Conservation (phyloP, 495 filamentous ascomycete genomes). For the Bombardia bombarda region DNA sequence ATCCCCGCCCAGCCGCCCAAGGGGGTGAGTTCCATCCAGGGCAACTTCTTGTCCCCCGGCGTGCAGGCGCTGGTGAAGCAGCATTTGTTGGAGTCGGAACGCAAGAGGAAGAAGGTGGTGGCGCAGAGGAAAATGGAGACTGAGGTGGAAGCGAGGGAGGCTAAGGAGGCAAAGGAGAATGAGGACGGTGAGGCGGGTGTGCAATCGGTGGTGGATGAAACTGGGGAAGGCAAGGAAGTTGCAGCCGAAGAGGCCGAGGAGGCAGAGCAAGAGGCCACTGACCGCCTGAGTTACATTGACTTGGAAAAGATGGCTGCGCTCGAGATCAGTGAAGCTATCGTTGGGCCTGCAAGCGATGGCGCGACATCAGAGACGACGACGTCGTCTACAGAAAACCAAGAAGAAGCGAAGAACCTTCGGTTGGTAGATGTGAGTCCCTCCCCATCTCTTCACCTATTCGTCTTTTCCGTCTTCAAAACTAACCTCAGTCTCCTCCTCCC, state of each 20-base stretch:
- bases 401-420: slow-evolving; percentile 12
- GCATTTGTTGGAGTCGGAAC: slow-evolving; percentile 59
- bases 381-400: slow-evolving; percentile 16
- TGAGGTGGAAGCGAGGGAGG: not conserved
- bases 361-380: slow-evolving; percentile 11
- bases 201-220: too few relatives aligned
- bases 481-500: not conserved
- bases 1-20: slow-evolving; percentile 84
- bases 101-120: slow-evolving; percentile 11
- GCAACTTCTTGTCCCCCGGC: slow-evolving; percentile 67
- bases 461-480: not conserved
- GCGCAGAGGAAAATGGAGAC: slow-evolving; percentile 9
- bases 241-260: slow-evolving; percentile 1
- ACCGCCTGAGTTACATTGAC: slow-evolving; percentile 47
- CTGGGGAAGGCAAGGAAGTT: too few relatives aligned
- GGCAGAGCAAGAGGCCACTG: slow-evolving; percentile 11
- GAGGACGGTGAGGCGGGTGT: too few relatives aligned
- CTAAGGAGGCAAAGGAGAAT: not conserved
- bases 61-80: slow-evolving; percentile 68
- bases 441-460: too few relatives aligned
- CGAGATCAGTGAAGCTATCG: not conserved
- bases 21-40: slow-evolving; percentile 88
- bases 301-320: slow-evolving; percentile 33
- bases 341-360: slow-evolving; percentile 10
- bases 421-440: slow-evolving; percentile 59